Base-by-base conservation (phyloP, 805 yeast genomes). In the Candida sakaeoensis region DNA sequence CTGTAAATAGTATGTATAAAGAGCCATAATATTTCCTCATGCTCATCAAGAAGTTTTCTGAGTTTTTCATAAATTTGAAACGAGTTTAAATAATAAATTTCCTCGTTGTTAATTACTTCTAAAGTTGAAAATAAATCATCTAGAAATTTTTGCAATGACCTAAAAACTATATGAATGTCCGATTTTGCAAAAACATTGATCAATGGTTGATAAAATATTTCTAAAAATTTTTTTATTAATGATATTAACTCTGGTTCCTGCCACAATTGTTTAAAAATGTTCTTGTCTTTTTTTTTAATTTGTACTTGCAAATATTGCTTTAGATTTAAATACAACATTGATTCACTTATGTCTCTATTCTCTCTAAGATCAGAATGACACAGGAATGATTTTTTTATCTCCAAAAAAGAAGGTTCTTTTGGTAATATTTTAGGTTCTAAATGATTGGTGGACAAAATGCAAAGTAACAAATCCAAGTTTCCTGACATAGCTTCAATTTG, bases 1-100 rank as follows among this genome's bases (percentile, higher is more conserved):
- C 72, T 45, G 58, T 90, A 89, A n/a, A 89, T 76, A 39, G 84
- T 80, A 54, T 87, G 91, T 42, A 91, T 70, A 53, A 91, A 93
- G 39, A 66, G 66, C 68, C 86, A 86, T 35, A 86, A 71, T 9
- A 81, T 70, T 41, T 77, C 79, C 48, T 86, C 85, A 57, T 90
- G 95, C 21, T 77, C 75, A 31, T 80, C 79, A 30, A 88, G 74
- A 14, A 91, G 63, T 8, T 67, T 68, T 55, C 84, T 76, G 28
- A 91, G 75, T 31, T 75, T 72, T 46, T 80, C 75, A 24, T 87
- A 90, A 44, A 85, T 73, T 46, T 84, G 82, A 32, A 75, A 68
- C 2, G 85, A 53, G 28, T 61, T 58, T 26, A 64, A 47, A 13
- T 72, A 68, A 41, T 71, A 71, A 33, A 75, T 69, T 29, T 75